Conservation (phyloP, 176 grass and related monocot genomes). For the Phoenix dactylifera region DNA sequence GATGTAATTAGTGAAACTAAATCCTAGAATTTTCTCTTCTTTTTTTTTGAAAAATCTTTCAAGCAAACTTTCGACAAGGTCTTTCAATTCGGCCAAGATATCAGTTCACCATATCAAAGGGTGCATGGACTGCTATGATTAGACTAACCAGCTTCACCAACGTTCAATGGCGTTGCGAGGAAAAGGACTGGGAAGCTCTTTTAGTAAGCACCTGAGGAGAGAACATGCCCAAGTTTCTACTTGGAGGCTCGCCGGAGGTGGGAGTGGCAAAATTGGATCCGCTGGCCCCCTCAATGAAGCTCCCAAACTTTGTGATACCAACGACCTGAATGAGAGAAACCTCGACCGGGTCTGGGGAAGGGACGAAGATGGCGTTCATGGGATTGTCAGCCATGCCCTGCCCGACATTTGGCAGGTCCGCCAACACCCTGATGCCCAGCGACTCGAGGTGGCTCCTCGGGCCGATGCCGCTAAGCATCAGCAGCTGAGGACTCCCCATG, state of each 20-base stretch:
- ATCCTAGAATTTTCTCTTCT: too few relatives aligned
- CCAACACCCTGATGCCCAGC: constrained; percentile 3
- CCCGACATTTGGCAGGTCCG: constrained; percentile 1
- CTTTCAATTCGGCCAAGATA: too few relatives aligned
- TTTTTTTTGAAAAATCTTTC: too few relatives aligned
- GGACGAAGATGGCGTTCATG: constrained; percentile 2
- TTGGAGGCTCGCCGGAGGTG: constrained; percentile 5
- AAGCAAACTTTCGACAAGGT: too few relatives aligned
- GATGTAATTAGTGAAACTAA: too few relatives aligned
- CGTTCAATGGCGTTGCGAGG: too few relatives aligned
- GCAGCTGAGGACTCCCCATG: constrained; percentile 7
- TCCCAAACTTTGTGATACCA: constrained; percentile 9
- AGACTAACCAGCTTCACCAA: too few relatives aligned
- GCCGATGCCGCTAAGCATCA: constrained; percentile 11
- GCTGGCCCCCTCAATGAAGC: background rate
- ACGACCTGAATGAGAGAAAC: constrained; percentile 5
- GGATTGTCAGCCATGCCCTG: constrained; percentile 12
- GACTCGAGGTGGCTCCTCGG: background rate
- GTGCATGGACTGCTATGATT: too few relatives aligned
- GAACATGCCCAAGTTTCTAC: constrained; percentile 54
- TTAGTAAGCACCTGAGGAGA: constrained; percentile 41
- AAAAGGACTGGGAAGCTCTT: too few relatives aligned
- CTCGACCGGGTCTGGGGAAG: constrained; percentile 6
- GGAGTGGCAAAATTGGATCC: background rate
- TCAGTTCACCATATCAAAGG: too few relatives aligned